A percentile compares a stretch with the other conserved stretches of the same genome.
phyloP scores from a whole-genome alignment of 1,284 basidiomycete genomes.

The Hypsizygus ulmarius region DNA sequence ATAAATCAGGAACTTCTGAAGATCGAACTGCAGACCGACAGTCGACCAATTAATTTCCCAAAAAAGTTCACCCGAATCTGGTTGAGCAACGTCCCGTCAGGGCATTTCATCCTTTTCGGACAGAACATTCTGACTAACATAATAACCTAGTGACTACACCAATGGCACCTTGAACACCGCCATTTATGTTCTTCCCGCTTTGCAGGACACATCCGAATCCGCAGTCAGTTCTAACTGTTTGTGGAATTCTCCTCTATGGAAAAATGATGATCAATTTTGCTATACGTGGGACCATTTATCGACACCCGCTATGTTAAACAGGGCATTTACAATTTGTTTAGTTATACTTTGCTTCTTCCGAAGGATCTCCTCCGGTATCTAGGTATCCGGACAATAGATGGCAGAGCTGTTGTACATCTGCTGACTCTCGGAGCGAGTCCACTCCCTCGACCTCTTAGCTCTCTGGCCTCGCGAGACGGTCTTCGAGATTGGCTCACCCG shows the following conservation, averaged over 20 bases:
- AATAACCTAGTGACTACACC: conserved; percentile 29
- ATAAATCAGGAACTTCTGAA: conserved; percentile 26
- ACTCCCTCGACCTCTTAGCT: conserved; percentile 25
- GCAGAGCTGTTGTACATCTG: conserved; percentile 14
- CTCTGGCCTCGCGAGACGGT: conserved; percentile 32
- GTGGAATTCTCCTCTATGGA: conserved; percentile 30
- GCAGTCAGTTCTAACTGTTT: conserved; percentile 30
- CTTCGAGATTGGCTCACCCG: conserved; percentile 38
- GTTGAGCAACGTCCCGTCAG: conserved; percentile 30
- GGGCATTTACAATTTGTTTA: conserved; percentile 7
- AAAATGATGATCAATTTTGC: conserved; percentile 27
- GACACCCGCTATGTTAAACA: neutral
- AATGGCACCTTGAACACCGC: conserved; percentile 33
- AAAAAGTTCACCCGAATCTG: conserved; percentile 29
- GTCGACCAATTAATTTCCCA: conserved; percentile 26
- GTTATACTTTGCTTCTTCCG: conserved; percentile 31
- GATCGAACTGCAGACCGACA: conserved; percentile 23
- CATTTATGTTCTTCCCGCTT: conserved; percentile 25
- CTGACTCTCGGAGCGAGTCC: conserved; percentile 10
- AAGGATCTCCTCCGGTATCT: conserved; percentile 31
- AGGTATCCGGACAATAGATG: conserved; percentile 22
- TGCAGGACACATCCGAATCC: conserved; percentile 25
- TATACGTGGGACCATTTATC: conserved; percentile 26
- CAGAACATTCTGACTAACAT: neutral
- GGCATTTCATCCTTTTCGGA: neutral